A percentile compares a stretch with the other conserved stretches of the same genome.
Evolutionary conservation across 192 early-diverging fungal species (phyloP).

Genomic region (Phlyctochytrium bullatum): DNA sequence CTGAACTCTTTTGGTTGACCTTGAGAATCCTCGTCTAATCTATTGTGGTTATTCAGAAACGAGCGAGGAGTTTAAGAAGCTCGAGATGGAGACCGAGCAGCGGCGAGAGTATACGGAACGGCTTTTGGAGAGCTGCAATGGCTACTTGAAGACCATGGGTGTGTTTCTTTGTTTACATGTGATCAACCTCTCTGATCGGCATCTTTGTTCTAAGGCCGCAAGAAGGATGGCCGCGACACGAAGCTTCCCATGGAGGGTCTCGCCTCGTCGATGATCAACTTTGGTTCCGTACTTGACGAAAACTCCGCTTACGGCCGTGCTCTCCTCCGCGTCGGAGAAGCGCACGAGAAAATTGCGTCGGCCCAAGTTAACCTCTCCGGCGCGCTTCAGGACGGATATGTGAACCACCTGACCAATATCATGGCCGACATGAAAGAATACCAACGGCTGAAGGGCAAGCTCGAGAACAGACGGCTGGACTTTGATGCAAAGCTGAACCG

Average conservation of each 20-base stretch:
- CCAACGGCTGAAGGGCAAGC: slow-evolving; percentile 74
- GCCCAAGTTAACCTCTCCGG: slow-evolving; percentile 40
- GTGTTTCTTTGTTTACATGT: slow-evolving; percentile 11
- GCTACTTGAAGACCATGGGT: slow-evolving; percentile 47
- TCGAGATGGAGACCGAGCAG: slow-evolving; percentile 71
- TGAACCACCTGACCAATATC: slow-evolving; percentile 37
- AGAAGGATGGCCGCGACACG: slow-evolving; percentile 19
- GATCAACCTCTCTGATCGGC: background rate
- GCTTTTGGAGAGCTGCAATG: slow-evolving; percentile 51
- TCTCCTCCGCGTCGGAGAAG: slow-evolving; percentile 48
- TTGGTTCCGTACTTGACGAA: slow-evolving; percentile 46
- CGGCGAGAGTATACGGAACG: slow-evolving; percentile 63
- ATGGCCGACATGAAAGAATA: slow-evolving; percentile 52
- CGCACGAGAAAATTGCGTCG: slow-evolving; percentile 44
- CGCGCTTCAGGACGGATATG: slow-evolving; percentile 53
- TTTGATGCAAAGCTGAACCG: slow-evolving; percentile 89
- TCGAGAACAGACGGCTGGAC: slow-evolving; percentile 83
- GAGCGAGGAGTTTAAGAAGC: slow-evolving; percentile 77
- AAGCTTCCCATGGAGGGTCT: slow-evolving; percentile 68
- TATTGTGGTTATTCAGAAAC: slow-evolving; percentile 42
- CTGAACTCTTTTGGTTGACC: background rate
- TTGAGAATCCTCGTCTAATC: background rate
- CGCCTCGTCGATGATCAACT: slow-evolving; percentile 60
- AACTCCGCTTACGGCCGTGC: slow-evolving; percentile 46
- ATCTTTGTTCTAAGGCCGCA: slow-evolving; percentile 43